Evolutionary conservation across 2,329 filamentous ascomycete species (phyloP).

Genomic region (Trichoderma sp.): DNA sequence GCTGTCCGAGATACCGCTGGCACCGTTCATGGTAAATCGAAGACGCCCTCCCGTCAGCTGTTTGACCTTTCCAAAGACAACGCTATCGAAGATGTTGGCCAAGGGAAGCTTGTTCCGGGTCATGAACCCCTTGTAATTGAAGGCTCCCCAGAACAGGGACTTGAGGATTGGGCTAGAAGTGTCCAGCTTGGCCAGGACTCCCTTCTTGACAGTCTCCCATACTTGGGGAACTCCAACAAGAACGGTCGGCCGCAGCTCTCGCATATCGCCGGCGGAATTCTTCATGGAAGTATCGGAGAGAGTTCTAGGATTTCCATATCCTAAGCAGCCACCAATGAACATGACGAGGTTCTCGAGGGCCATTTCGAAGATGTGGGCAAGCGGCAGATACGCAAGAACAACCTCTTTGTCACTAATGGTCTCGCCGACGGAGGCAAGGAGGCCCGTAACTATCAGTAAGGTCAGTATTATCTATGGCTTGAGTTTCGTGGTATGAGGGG

Average conservation of each 20-base stretch:
- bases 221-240: conserved; percentile 94
- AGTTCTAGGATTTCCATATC: conserved; percentile 89
- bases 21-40: conserved; percentile 91
- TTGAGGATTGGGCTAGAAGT: conserved; percentile 67
- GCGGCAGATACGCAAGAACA: conserved; percentile 86
- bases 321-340: conserved; percentile 87
- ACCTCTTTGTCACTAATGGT: conserved; percentile 76
- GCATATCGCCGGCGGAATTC: conserved; percentile 92
- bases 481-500: background rate
- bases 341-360: conserved; percentile 90
- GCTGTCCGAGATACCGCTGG: conserved; percentile 83
- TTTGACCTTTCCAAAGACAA: conserved; percentile 92
- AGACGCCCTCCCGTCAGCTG: conserved; percentile 85
- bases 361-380: conserved; percentile 96
- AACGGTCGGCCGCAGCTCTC: conserved; percentile 84
- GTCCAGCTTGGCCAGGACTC: conserved; percentile 79
- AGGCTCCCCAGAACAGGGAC: conserved; percentile 74
- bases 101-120: conserved; percentile 63
- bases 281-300: conserved; percentile 82
- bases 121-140: conserved; percentile 61
- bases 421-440: conserved; percentile 74
- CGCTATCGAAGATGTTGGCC: conserved; percentile 69
- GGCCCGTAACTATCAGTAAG: conserved; percentile 66
- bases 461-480: background rate
- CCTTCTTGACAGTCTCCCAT: conserved; percentile 97